Evolutionary conservation across 331 rosid species (phyloP), one percentile per base, ranked within the genome.

Genomic region (Rhamnella rubrinervis): DNA sequence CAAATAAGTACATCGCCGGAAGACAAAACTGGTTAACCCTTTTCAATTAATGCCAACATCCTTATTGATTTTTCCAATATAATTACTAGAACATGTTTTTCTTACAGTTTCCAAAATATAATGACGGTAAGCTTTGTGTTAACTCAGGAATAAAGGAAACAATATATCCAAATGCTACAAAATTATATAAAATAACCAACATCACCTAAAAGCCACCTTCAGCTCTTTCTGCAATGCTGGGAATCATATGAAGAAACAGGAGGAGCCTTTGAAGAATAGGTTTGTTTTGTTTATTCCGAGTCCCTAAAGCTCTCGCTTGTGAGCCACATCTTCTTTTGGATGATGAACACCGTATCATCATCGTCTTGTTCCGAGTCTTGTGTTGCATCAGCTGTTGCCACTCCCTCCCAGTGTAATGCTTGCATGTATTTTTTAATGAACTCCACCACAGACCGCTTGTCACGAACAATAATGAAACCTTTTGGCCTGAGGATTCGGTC

Each of bases 311-410:
- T 83, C 73, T 83, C 87, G 15, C 87, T 83, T 10, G 87, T 83
- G 61, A 74, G 85, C 87, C 85, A 83, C 47, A 80, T 55, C 75
- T 80, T 83, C 78, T 83, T 83, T 72, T 80, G 87, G 61, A 83
- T 23, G 17, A 83, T 62, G 8, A 83, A 67, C 47, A 83, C 82
- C 8, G 41, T 70, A 6, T 76, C 82, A n/a, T 83, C 85, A 4
- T 72, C 75, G n/a, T 75, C 85, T 57, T 23, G 23, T 15, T 83
- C 83, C 0, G 71, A 18, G 49, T 79, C 86, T 15, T 68, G 73
- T 50, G 63, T 55, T 23, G 76, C 66, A 12, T 78, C 69, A 0
- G 78, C 77, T 15, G 78, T 49, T 0, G 75, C 85, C 41, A 83
- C 80, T 51, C 71, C 63, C 57, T 83, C 87, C 87, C 87, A 83